Base-by-base conservation (phyloP, 306 rosid genomes). In the Cyamopsis tetragonoloba region DNA sequence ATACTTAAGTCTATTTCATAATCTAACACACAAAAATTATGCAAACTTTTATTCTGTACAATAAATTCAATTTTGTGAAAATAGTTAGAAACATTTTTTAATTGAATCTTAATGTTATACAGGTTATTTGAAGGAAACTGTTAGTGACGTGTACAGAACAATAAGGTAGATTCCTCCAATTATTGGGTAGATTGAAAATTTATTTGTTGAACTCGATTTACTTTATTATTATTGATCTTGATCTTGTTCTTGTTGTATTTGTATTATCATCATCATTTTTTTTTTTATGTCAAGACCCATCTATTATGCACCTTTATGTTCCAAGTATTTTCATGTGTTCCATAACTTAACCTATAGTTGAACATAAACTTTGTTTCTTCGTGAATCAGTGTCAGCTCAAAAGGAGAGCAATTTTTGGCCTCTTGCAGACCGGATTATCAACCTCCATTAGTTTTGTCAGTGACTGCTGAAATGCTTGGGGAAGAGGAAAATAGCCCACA, bases 371-470 rank as follows among this genome's bases (percentile, higher is more conserved):
- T 7, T 55, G n/a, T 79, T 73, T 48, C 53, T 58, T 65, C 65
- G 48, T 80, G 69, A 55, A 79, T 51, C 88, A 88, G 97, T 72
- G 85, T 91, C 65, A 47, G 87, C 53, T 65, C 68, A 66, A 85
- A 86, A 80, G 96, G 95, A 49, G 73, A 80, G 58, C 60, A 76
- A 18, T 91, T 85, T 87, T 86, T 91, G 72, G 77, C 77, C 44
- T 78, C 91, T 66, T 85, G 79, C 62, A 89, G 77, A 74, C 96
- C 89, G 7, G 95, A 86, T 75, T 54, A 86, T 82, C 96, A 91
- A 72, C 88, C 95, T 31, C 82, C 95, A 26, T 60, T 91, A 63
- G 63, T 88, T 73, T 79, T 91, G 86, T 54, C 83, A 3, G 77
- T 86, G 80, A 84, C 91, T 48, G 59, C 81, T 72, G 96, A 91